phyloP scores from a whole-genome alignment of 129 eudicot genomes.

The Solidago caesia region DNA sequence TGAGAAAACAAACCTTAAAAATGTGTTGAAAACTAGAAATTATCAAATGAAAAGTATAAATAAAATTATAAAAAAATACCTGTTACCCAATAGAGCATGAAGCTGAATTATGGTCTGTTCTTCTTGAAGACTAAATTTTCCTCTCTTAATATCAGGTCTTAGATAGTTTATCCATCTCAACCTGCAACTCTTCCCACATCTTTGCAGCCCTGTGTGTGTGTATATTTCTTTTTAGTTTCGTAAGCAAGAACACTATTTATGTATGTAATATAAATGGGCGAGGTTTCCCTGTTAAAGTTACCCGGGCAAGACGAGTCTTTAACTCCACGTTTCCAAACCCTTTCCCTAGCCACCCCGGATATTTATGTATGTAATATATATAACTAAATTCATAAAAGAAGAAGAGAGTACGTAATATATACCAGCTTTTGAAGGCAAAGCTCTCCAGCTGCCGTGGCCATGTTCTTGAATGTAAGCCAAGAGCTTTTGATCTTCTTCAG shows the following conservation, averaged over 20 bases:
- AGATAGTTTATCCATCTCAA: slow-evolving; percentile 90
- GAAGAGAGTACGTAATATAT: background rate
- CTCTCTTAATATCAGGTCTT: slow-evolving; percentile 93
- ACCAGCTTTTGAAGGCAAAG: slow-evolving; percentile 88
- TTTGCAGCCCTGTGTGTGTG: slow-evolving; percentile 57
- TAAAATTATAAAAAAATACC: slow-evolving; percentile 38
- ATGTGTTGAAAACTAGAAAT: background rate
- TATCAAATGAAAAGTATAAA: background rate
- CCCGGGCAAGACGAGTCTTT: too few species aligned
- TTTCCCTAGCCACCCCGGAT: background rate
- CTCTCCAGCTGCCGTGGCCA: slow-evolving; percentile 96
- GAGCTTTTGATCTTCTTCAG: slow-evolving; percentile 92
- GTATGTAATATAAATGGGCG: background rate
- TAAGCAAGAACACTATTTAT: background rate
- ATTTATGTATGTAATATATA: background rate
- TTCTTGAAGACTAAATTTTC: slow-evolving; percentile 83
- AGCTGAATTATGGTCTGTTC: slow-evolving; percentile 97
- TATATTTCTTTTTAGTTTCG: slow-evolving; percentile 2
- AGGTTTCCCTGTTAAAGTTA: too few species aligned
- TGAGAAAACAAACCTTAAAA: background rate
- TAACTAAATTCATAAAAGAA: background rate
- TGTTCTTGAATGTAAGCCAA: slow-evolving; percentile 76
- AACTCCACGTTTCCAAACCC: too few species aligned
- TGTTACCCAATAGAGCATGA: slow-evolving; percentile 95
- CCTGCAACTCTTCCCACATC: slow-evolving; percentile 97